These are phyloP conservation scores for Gossypium schwendimanii DNA, from an alignment of 441 rosid genomes.

Conservation along the genomic window DNA sequence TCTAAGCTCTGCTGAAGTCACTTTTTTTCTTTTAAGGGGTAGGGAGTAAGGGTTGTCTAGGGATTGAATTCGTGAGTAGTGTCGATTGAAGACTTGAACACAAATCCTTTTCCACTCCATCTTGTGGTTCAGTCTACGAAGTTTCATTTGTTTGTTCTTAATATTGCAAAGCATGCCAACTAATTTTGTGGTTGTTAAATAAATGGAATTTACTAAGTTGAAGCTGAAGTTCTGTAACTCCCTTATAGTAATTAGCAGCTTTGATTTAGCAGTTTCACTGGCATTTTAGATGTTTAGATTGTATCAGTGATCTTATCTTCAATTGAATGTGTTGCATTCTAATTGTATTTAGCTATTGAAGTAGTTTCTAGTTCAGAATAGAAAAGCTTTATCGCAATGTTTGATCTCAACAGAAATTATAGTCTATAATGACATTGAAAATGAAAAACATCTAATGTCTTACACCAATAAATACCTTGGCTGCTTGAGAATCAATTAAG, in stretches of 20 bases:
- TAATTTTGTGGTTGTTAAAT: neutral
- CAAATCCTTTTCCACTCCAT: too few relatives aligned
- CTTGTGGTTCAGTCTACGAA: too few relatives aligned
- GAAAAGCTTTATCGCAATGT: neutral
- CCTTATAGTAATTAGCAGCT: neutral
- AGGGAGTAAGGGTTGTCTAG: too few relatives aligned
- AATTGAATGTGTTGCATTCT: neutral
- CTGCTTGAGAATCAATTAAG: neutral
- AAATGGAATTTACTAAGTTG: neutral
- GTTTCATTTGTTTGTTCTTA: neutral
- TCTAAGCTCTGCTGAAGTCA: neutral
- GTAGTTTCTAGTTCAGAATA: neutral
- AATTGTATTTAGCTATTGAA: neutral
- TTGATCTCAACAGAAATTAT: neutral
- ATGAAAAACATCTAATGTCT: neutral
- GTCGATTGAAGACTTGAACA: too few relatives aligned
- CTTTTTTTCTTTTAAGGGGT: neutral
- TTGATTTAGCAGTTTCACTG: neutral
- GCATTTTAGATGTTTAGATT: slow-evolving; percentile 2
- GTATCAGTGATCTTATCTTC: neutral
- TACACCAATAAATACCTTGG: neutral
- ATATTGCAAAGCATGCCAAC: neutral
- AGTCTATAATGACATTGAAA: neutral
- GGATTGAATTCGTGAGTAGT: too few relatives aligned
- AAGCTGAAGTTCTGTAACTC: neutral